These are phyloP conservation scores for Yamadazyma friedrichii DNA, from an alignment of 1,139 yeast genomes.

Conservation along the genomic window DNA sequence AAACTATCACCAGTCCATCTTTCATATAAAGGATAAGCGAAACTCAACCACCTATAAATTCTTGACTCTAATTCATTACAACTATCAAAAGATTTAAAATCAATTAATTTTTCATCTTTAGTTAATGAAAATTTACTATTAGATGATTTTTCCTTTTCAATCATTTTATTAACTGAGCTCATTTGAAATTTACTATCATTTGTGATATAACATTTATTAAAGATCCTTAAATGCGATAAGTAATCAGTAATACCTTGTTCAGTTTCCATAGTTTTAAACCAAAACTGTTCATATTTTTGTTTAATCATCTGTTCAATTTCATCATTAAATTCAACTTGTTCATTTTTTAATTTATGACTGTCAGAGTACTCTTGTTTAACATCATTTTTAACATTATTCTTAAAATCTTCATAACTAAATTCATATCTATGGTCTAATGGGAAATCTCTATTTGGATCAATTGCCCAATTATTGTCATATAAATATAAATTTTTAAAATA, in stretches of 20 bases:
- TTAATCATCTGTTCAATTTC: conserved; percentile 19
- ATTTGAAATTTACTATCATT: conserved; percentile 17
- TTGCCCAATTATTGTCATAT: conserved; percentile 24
- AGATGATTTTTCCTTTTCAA: conserved; percentile 17
- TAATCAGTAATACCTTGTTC: conserved; percentile 40
- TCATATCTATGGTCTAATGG: conserved; percentile 20
- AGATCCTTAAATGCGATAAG: conserved; percentile 42
- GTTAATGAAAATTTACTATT: conserved; percentile 10
- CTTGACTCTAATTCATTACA: conserved; percentile 39
- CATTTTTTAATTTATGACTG: conserved; percentile 11
- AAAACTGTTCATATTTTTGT: conserved; percentile 15
- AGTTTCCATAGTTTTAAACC: conserved; percentile 13
- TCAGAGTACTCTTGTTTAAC: conserved; percentile 20
- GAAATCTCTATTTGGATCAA: conserved; percentile 24
- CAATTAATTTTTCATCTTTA: conserved; percentile 13
- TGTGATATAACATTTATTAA: conserved; percentile 42
- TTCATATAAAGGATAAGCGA: conserved; percentile 40
- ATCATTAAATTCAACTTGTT: conserved; percentile 13
- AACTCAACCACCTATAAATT: conserved; percentile 47
- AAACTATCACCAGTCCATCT: conserved; percentile 45
- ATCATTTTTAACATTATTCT: conserved; percentile 14
- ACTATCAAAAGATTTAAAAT: conserved; percentile 15
- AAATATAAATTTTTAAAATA: conserved; percentile 27
- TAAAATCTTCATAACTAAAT: conserved; percentile 16
- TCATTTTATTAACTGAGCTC: conserved; percentile 11